These are phyloP conservation scores for Phialemoniopsis sp. DNA, from an alignment of 2,329 filamentous ascomycete species.

Conservation along the genomic window DNA sequence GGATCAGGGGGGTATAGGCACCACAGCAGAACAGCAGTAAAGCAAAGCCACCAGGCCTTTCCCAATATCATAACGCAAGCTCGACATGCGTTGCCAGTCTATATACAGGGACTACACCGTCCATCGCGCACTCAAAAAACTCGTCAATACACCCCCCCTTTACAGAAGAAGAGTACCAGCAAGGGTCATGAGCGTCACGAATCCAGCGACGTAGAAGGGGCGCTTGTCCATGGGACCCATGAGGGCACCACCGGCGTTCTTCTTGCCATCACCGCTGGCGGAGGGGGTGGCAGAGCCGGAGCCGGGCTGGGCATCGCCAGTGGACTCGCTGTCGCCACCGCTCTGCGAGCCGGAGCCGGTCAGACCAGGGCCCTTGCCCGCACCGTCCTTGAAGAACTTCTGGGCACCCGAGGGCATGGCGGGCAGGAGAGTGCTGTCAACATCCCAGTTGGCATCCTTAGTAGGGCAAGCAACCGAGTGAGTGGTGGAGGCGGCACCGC, in stretches of 20 bases:
- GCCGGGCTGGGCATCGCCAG: conserved; percentile 31
- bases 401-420: conserved; percentile 45
- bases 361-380: conserved; percentile 49
- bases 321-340: conserved; percentile 41
- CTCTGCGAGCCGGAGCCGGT: conserved; percentile 50
- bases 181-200: conserved; percentile 29
- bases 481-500: conserved; percentile 43
- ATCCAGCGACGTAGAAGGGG: conserved; percentile 25
- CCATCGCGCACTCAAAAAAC: too few relatives aligned
- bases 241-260: conserved; percentile 21
- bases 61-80: too few relatives aligned
- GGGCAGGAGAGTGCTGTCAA: conserved; percentile 44
- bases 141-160: conserved; percentile 2
- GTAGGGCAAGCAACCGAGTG: conserved; percentile 45
- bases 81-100: too few relatives aligned
- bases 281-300: conserved; percentile 31
- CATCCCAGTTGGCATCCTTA: conserved; percentile 43
- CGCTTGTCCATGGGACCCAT: conserved; percentile 28
- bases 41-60: too few relatives aligned
- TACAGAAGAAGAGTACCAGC: conserved; percentile 34
- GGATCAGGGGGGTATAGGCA: too few relatives aligned
- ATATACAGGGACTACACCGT: too few relatives aligned
- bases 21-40: too few relatives aligned
- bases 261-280: conserved; percentile 25
- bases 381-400: conserved; percentile 50